phyloP scores from a whole-genome alignment of 2,329 filamentous ascomycete genomes.

The Fusarium liriodendri region DNA sequence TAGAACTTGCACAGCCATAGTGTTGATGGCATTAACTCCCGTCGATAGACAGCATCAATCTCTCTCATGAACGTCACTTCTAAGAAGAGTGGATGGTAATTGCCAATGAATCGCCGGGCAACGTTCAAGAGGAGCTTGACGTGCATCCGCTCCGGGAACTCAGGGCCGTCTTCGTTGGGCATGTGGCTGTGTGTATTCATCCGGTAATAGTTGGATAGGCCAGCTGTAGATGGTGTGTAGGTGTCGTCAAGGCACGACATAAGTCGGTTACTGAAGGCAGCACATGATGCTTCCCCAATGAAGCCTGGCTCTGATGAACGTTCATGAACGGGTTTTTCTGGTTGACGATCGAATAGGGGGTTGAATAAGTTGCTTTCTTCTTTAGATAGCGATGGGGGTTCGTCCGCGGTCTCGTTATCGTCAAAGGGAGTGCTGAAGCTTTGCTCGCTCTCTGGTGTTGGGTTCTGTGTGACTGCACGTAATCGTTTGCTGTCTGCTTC shows the following conservation, averaged over 20 bases:
- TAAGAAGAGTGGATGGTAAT: conserved; percentile 48
- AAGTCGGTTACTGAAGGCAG: conserved; percentile 45
- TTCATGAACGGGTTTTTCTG: conserved; percentile 29
- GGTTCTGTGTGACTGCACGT: conserved; percentile 17
- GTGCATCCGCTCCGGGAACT: conserved; percentile 44
- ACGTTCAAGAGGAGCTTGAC: conserved; percentile 46
- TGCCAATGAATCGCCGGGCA: conserved; percentile 45
- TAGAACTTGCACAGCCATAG: conserved; percentile 57
- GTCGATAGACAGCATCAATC: conserved; percentile 50
- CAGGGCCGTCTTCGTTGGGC: conserved; percentile 6
- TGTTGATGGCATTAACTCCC: conserved; percentile 42
- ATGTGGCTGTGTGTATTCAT: conserved; percentile 4
- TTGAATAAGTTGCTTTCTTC: conserved; percentile 46
- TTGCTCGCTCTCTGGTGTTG: conserved; percentile 26
- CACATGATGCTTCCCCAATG: conserved; percentile 46
- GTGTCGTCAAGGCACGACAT: conserved; percentile 44
- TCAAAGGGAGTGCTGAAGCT: conserved; percentile 14
- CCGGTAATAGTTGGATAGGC: conserved; percentile 42
- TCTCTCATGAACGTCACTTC: conserved; percentile 52
- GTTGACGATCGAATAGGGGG: conserved; percentile 40
- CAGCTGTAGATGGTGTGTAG: conserved; percentile 42
- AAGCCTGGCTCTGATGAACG: conserved; percentile 41
- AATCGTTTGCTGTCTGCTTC: conserved; percentile 23
- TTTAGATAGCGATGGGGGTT: conserved; percentile 28
- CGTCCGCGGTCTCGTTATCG: conserved; percentile 36